Conservation (phyloP, 441 rosid genomes). For the Flueggea neowawraea region DNA sequence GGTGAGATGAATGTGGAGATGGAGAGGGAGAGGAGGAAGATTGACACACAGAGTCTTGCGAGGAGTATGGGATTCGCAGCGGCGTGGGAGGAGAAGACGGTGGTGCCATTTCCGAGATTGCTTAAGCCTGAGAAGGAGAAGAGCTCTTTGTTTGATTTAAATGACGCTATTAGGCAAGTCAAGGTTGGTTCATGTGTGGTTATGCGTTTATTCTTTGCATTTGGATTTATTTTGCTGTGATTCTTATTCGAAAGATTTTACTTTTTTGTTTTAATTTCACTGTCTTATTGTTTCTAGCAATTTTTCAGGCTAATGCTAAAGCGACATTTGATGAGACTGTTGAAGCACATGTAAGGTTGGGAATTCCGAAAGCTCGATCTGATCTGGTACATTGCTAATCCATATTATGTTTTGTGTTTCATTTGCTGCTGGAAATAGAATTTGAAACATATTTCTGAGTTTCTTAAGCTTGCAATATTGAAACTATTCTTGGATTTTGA, state of each 20-base stretch:
- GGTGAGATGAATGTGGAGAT: slow-evolving; percentile 19
- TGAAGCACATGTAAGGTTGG: slow-evolving; percentile 91
- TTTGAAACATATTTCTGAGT: background rate
- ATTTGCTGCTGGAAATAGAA: background rate
- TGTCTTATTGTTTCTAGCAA: slow-evolving; percentile 18
- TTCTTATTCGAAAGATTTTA: background rate
- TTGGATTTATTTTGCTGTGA: background rate
- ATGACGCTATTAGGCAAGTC: slow-evolving; percentile 77
- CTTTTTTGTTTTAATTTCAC: background rate
- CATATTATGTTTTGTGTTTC: slow-evolving; percentile 5
- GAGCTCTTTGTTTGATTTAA: slow-evolving; percentile 61
- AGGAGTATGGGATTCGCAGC: slow-evolving; percentile 28
- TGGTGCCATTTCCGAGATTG: slow-evolving; percentile 61
- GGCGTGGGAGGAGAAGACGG: slow-evolving; percentile 34
- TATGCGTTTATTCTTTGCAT: background rate
- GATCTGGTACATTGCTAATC: slow-evolving; percentile 58
- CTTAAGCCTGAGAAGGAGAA: slow-evolving; percentile 61
- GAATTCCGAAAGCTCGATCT: slow-evolving; percentile 67
- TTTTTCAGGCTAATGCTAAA: slow-evolving; percentile 67
- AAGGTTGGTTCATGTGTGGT: slow-evolving; percentile 50
- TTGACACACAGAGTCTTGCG: slow-evolving; percentile 24
- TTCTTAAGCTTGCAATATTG: background rate
- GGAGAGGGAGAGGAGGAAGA: slow-evolving; percentile 41
- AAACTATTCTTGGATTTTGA: too few species aligned
- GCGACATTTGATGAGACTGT: slow-evolving; percentile 80